Evolutionary conservation across 305 asterid genomes (phyloP), one percentile per base, ranked within the genome.

Genomic region (Solanum chacoense): DNA sequence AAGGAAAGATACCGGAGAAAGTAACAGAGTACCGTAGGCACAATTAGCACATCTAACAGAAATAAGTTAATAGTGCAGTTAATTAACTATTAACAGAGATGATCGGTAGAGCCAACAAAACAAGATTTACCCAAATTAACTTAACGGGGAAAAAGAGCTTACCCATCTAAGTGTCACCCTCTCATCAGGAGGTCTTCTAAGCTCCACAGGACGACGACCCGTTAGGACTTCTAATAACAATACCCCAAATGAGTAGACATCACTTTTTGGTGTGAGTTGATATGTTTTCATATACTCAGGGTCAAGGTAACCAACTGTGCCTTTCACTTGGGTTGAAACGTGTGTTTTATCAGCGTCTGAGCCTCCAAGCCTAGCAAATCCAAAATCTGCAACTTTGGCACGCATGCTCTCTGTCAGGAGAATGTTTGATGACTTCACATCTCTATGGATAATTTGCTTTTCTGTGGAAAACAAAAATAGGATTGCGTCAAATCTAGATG

Each of bases 381-480:
- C 99, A 88, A 98, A 98, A 92, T 98, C 99, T 4, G 99, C 98
- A 80, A 98, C 99, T 90, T 98, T 98, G 88, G 98, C 98, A 88
- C 94, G 93, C 94, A 95, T 91, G 93, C 97, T 94, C 65, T 95
- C 99, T 3, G 98, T 98, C 92, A 98, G 92, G 88, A 98, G 98
- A 90, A 98, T 95, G 88, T 98, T 98, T 40, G 99, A 98, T 67
- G 99, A 96, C 95, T 98, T 96, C 1, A 98, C 97, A 89, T 98
- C 99, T 92, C 99, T 92, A 92, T 97, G 99, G 93, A 97, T 97
- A 50, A 97, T 97, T 94, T 95, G 99, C 94, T 96, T 97, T 93
- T 94, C 99, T 97, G 94, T 24, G 81, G 88, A n/a, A 59, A 81
- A 84, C 65, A 37, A 74, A 90, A 84, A 55, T 29, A 32, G 31